phyloP scores from a whole-genome alignment of 345 rosid species.

The Acer campestre region DNA sequence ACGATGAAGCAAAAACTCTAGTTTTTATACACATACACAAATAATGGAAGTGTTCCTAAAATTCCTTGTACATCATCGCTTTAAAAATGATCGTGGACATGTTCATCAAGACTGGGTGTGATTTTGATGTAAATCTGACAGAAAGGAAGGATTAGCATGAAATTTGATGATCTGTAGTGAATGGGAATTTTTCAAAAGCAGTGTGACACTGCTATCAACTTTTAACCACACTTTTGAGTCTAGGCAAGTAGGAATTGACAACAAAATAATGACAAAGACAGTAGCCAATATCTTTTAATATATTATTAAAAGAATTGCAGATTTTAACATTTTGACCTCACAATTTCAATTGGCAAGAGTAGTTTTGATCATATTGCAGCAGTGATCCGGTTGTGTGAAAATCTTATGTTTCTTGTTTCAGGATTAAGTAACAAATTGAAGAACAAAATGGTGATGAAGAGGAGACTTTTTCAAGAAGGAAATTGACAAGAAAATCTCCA shows the following conservation, averaged over 20 bases:
- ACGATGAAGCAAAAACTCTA: background rate
- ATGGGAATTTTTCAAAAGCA: background rate
- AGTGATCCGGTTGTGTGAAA: background rate
- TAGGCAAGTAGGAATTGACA: background rate
- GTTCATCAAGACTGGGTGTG: background rate
- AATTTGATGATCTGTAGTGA: background rate
- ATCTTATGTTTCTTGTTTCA: conserved; percentile 10
- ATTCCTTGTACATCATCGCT: background rate
- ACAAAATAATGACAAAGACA: background rate
- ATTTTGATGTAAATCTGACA: conserved; percentile 5
- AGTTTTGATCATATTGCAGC: background rate
- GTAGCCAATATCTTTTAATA: conserved; percentile 1
- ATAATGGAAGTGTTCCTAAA: background rate
- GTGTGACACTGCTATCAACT: background rate
- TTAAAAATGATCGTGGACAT: background rate
- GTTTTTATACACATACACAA: background rate
- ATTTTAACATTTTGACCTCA: background rate
- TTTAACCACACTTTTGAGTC: background rate
- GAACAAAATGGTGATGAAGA: conserved; percentile 6
- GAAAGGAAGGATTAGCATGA: background rate
- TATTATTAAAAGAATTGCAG: background rate
- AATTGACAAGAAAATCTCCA: conserved; percentile 20
- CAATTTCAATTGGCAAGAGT: background rate
- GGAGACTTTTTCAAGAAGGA: conserved; percentile 14
- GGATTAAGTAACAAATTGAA: conserved; percentile 5